Conservation (phyloP, 106 monocot genomes). For the Apostasia ramifera region DNA sequence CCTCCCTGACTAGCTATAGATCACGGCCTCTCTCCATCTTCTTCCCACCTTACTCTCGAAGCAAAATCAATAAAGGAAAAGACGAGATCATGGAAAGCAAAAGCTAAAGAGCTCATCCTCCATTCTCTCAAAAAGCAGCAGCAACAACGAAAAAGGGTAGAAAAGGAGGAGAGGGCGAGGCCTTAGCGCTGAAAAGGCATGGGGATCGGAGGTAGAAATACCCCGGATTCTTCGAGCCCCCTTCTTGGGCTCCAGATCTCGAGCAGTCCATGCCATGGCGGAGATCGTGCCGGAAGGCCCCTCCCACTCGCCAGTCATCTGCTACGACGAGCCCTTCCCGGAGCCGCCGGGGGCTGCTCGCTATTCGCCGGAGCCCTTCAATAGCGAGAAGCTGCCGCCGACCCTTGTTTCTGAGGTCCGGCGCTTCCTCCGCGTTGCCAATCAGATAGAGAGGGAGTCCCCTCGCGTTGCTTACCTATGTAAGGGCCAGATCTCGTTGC, state of each 20-base stretch:
- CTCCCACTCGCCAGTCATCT: constrained; percentile 12
- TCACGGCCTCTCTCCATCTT: neutral
- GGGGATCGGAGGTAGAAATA: constrained; percentile 11
- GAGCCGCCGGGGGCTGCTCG: neutral
- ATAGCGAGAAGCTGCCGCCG: constrained; percentile 76
- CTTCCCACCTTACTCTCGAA: neutral
- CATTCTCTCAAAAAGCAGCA: neutral
- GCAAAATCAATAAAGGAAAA: neutral
- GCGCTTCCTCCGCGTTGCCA: constrained; percentile 67
- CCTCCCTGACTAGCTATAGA: neutral
- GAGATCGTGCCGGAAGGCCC: constrained; percentile 39
- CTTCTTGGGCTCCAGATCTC: neutral
- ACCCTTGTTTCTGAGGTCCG: constrained; percentile 41
- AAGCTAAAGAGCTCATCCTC: constrained; percentile 1
- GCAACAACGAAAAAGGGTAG: neutral
- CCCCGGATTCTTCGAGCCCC: neutral
- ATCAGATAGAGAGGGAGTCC: constrained; percentile 58
- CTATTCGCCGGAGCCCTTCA: constrained; percentile 38
- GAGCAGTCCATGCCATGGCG: constrained; percentile 10
- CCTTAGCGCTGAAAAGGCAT: neutral
- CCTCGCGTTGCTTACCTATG: constrained; percentile 70
- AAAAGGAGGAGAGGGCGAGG: neutral
- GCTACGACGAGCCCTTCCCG: neutral
- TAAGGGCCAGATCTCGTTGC: constrained; percentile 11
- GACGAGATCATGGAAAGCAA: constrained; percentile 2